phyloP scores from a whole-genome alignment of 2,329 filamentous ascomycete species.

The Aspergillus sp. region DNA sequence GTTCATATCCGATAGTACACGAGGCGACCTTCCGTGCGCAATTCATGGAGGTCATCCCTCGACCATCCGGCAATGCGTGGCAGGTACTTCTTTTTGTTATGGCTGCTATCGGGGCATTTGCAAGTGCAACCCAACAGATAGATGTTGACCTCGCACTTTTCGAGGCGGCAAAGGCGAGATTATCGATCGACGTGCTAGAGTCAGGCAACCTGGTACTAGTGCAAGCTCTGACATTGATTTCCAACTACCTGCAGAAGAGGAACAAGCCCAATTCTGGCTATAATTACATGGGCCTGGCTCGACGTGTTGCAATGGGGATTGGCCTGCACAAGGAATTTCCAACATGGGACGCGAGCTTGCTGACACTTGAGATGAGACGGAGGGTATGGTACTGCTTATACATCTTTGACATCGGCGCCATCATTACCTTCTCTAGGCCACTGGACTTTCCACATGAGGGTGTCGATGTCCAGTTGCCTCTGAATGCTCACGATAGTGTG shows the following conservation, averaged over 20 bases:
- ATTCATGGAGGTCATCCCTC: conserved; percentile 33
- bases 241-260: conserved; percentile 43
- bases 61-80: conserved; percentile 32
- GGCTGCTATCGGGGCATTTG: conserved; percentile 35
- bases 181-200: conserved; percentile 38
- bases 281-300: conserved; percentile 41
- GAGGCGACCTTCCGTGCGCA: conserved; percentile 42
- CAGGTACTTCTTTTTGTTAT: conserved; percentile 37
- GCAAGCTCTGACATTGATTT: conserved; percentile 40
- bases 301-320: conserved; percentile 42
- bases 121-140: conserved; percentile 18
- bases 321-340: conserved; percentile 44
- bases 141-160: conserved; percentile 36
- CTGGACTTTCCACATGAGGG: conserved; percentile 38
- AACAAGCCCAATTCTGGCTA: conserved; percentile 45
- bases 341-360: conserved; percentile 30
- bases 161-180: conserved; percentile 37
- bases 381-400: conserved; percentile 30
- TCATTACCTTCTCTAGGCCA: conserved; percentile 44
- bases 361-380: conserved; percentile 27
- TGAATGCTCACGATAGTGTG: conserved; percentile 32
- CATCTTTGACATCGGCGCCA: conserved; percentile 41
- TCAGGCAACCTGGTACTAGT: conserved; percentile 42
- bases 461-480: conserved; percentile 35
- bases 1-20: conserved; percentile 39